phyloP scores from a whole-genome alignment of 345 rosid species.

The Clausena lansium region DNA sequence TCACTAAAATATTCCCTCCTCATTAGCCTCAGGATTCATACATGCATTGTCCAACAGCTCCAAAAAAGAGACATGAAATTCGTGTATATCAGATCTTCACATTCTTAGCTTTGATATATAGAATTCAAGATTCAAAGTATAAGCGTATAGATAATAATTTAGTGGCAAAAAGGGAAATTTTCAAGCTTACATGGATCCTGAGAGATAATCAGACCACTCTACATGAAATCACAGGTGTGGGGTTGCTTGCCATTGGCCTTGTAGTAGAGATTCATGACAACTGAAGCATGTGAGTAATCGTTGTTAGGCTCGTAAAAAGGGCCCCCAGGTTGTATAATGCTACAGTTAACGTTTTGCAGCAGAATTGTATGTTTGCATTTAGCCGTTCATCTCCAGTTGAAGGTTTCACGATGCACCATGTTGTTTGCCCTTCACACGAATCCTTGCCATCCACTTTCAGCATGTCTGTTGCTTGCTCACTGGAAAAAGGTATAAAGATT shows the following conservation, averaged over 20 bases:
- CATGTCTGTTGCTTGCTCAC: neutral
- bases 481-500: neutral
- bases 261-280: constrained; percentile 37
- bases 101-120: too few species aligned
- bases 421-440: neutral
- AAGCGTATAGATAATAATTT: too few species aligned
- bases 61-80: neutral
- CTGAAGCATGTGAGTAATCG: constrained; percentile 27
- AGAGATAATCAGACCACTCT: constrained; percentile 14
- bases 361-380: constrained; percentile 27
- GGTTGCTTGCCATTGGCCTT: constrained; percentile 21
- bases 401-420: constrained; percentile 33
- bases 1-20: neutral
- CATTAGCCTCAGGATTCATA: neutral
- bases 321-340: constrained; percentile 32
- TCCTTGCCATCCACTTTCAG: neutral
- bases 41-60: constrained; percentile 7
- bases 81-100: neutral
- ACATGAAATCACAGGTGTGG: constrained; percentile 33
- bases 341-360: constrained; percentile 27
- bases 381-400: constrained; percentile 18
- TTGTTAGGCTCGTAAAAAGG: constrained; percentile 26
- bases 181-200: constrained; percentile 6
- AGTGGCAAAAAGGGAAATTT: neutral
- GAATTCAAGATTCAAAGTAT: too few species aligned